A percentile compares a stretch with the other conserved stretches of the same genome.
Conservation (phyloP, 352 stramenopile species). For the Blastocystis sp. region DNA sequence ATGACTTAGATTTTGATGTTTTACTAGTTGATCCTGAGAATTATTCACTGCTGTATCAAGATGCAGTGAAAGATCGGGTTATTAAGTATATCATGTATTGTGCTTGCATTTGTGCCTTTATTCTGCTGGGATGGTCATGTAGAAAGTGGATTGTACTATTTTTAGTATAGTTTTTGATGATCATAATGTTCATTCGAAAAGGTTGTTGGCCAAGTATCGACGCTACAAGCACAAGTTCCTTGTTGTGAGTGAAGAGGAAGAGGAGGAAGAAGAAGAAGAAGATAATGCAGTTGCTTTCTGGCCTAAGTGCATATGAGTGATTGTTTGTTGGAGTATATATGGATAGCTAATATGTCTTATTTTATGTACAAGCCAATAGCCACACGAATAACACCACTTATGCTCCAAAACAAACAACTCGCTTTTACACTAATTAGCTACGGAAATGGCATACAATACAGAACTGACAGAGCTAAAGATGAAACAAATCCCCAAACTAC, state of each 20-base stretch:
- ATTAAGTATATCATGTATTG: not conserved
- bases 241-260: not conserved
- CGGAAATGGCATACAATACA: not conserved
- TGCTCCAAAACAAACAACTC: constrained; percentile 10
- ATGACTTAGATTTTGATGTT: constrained; percentile 50
- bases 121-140: not conserved
- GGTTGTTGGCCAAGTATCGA: not conserved
- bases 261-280: not conserved
- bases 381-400: too few species aligned
- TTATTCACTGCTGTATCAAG: constrained; percentile 12
- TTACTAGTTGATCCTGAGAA: not conserved
- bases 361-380: too few species aligned
- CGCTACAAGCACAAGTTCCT: not conserved
- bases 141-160: not conserved
- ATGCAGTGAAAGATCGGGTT: not conserved
- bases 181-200: not conserved
- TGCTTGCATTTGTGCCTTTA: not conserved
- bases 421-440: not conserved
- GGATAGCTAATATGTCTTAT: too few species aligned
- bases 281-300: not conserved
- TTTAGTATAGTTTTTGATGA: constrained; percentile 17
- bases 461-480: not conserved
- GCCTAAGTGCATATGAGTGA: too few species aligned
- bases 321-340: too few species aligned
- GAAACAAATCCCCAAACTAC: not conserved